Percentiles rank a stretch among this genome's conserved stretches.
Conservation (phyloP, 192 early-diverging fungal genomes). For the Backusella liffmaniae region DNA sequence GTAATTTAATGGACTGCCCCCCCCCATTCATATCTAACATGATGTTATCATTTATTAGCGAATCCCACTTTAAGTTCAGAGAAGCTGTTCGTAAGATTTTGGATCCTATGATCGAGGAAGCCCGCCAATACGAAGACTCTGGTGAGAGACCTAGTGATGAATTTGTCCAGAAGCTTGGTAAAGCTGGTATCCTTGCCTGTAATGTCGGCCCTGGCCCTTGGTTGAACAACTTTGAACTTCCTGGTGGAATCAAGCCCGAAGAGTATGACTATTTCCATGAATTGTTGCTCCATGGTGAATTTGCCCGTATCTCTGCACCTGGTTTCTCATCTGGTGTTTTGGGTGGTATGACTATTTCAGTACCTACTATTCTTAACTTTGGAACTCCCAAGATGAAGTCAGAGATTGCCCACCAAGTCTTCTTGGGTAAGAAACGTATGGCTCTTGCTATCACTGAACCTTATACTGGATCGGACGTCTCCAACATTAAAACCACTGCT, state of each 20-base stretch:
- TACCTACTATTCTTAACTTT: conserved; percentile 76
- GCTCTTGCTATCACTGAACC: conserved; percentile 85
- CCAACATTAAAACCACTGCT: conserved; percentile 68
- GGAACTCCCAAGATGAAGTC: conserved; percentile 66
- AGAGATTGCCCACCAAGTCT: conserved; percentile 53
- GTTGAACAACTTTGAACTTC: conserved; percentile 29
- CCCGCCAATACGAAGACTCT: conserved; percentile 72
- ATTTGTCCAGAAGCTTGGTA: conserved; percentile 67
- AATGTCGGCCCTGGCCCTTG: conserved; percentile 55
- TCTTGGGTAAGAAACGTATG: conserved; percentile 76
- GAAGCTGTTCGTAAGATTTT: conserved; percentile 64
- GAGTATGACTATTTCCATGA: conserved; percentile 76
- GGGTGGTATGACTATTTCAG: conserved; percentile 68
- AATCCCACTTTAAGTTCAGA: conserved; percentile 65
- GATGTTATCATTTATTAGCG: conserved; percentile 44
- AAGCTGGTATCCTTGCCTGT: conserved; percentile 65
- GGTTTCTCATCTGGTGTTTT: conserved; percentile 72
- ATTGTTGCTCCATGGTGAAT: conserved; percentile 66
- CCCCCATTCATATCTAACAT: neutral
- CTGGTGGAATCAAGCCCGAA: conserved; percentile 52
- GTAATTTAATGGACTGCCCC: neutral
- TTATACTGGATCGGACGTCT: conserved; percentile 71
- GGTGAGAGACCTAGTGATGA: conserved; percentile 65
- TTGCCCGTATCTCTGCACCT: conserved; percentile 68
- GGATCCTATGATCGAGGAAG: conserved; percentile 69